These are phyloP conservation scores for Plasmodium sp. DNA, from an alignment of 169 alveolate species.

Conservation along the genomic window DNA sequence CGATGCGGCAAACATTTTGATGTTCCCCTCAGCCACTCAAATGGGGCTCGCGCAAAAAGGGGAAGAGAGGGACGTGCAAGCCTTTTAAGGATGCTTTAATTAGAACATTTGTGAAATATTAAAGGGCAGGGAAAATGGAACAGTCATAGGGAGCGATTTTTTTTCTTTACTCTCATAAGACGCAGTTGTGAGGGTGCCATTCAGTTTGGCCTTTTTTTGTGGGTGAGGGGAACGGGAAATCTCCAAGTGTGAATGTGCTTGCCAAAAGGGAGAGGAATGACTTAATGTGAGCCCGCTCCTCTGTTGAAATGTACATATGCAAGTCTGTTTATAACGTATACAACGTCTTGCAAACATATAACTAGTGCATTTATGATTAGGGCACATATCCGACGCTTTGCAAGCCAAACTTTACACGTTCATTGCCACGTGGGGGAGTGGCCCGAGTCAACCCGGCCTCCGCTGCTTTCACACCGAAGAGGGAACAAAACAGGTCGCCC, in stretches of 20 bases:
- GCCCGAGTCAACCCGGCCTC: background rate
- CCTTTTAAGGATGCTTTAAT: background rate
- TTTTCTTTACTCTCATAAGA: background rate
- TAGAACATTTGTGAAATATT: background rate
- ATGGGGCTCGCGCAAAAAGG: background rate
- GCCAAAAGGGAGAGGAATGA: background rate
- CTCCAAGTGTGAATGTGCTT: background rate
- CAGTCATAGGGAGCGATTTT: background rate
- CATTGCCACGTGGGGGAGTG: background rate
- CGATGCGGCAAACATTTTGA: background rate
- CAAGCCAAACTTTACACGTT: background rate
- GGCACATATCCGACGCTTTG: background rate
- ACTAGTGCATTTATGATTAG: background rate
- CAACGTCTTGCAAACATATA: background rate
- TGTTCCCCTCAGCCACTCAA: background rate
- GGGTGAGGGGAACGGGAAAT: background rate
- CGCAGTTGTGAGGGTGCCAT: background rate
- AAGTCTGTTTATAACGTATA: background rate
- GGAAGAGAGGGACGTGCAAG: background rate
- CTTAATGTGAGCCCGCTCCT: background rate
- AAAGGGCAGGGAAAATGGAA: background rate
- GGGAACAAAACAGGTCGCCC: background rate
- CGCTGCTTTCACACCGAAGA: background rate
- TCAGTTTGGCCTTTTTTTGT: background rate
- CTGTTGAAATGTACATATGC: background rate